Evolutionary conservation across 306 rosid species (phyloP), one percentile per base, ranked within the genome.

Genomic region (Dalbergia oliveri): DNA sequence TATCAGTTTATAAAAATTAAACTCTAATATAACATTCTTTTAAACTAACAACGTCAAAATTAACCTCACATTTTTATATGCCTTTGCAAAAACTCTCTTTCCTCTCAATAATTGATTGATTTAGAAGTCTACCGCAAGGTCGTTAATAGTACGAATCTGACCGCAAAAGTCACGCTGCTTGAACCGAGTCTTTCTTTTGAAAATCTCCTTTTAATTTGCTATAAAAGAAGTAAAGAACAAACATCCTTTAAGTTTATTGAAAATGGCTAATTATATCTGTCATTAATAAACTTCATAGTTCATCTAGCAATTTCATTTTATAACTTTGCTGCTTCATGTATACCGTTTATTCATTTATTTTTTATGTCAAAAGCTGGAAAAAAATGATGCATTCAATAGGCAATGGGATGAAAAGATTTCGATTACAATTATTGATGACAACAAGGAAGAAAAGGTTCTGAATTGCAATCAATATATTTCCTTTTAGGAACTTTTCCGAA

Each of bases 171-270:
- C 51, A 16, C 50, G 8, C 5, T 16, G 34, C 51, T 54, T 50
- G 75, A 26, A 69, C 43, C 21, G 44, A 14, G 44, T 50, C 77
- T 35, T 16, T 9, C 65, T 34, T 53, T n/a, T 14, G 9, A 31
- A 71, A 71, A 31, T 37, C 41, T 37, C 41, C 41, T 4, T 35
- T 4, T 37, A 37, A 1, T 39, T 41, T 68, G 15, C 54, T 11
- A 66, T 11, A 66, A 66, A 66, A 18, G 54, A 18, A 66, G n/a
- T 11, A 41, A 41, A 66, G 63, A 21, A 58, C 63, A 66, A 14
- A 11, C 53, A 41, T 39, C 26, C 54, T 8, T 16, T 1, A 66
- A 16, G 35, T 41, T 39, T 66, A 41, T 41, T 39, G 5, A 10
- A 18, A 66, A 66, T 18, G 5, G 34, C 35, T 66, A 66, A 43